Base-by-base conservation (phyloP, 2,329 filamentous ascomycete species). In the Didymella pomorum region DNA sequence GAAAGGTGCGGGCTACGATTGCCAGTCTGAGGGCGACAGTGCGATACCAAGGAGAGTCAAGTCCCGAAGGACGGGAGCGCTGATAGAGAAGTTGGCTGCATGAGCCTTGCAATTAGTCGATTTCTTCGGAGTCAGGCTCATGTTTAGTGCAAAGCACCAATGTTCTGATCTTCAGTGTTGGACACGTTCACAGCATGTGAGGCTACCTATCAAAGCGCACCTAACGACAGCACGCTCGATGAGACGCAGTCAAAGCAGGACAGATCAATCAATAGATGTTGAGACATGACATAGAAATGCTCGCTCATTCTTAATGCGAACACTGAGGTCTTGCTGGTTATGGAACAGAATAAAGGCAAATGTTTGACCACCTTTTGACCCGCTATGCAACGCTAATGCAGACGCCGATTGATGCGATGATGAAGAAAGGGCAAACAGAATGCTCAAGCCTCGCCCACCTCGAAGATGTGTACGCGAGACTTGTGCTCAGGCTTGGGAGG, bases 401-500 rank as follows among this genome's bases (percentile, higher is more conserved):
- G 41, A 63, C 54, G 54, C 56, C 57, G n/a, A 39, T 31, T 47
- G 21, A 63, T 61, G 60, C 58, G 50, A 53, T 42, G 6, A 35
- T 26, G 29, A 23, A 37, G 21, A 46, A 33, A 4, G 11, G 10
- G 14, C 37, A 41, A 16, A 31, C 29, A 16, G 8, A n/a, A 2
- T 12, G n/a, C 54, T 42, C 20, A 60, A 37, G 57, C 57, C 33
- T 78, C 70, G 10, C 76, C 75, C 69, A 77, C 74, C 41, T 79
- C 77, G 44, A 78, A 79, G 12, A 76, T 72, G 47, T 78, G 75
- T 53, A 75, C 75, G 12, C 70, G 72, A 14, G 75, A 66, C 56
- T 69, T 75, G 50, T 74, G 73, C 56, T 77, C 75, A 14, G 67
- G 67, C 51, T 76, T 75, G 2, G 79, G 79, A 20, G 79, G 79